phyloP scores from a whole-genome alignment of 2,329 filamentous ascomycete genomes.

The Curvularia sp. region DNA sequence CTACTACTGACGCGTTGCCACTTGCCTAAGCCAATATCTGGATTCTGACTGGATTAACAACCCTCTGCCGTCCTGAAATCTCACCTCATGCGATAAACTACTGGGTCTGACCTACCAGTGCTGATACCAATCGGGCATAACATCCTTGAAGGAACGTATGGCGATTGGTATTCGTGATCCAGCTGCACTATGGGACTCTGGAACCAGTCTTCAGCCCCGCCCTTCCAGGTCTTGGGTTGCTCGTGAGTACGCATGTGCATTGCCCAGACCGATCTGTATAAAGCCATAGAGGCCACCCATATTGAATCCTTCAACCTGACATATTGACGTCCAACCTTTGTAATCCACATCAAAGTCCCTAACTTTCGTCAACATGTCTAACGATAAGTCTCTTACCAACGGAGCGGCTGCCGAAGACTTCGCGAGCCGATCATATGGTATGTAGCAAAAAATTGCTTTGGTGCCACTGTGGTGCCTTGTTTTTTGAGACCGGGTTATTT shows the following conservation, averaged over 20 bases:
- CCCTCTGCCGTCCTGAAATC: not conserved
- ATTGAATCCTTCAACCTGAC: not conserved
- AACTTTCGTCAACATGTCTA: constrained; percentile 25
- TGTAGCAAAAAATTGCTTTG: not conserved
- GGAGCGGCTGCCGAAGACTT: constrained; percentile 29
- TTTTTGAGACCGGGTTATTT: not conserved
- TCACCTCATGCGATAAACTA: not conserved
- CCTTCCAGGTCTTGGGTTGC: not conserved
- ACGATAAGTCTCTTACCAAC: constrained; percentile 26
- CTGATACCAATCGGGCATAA: not conserved
- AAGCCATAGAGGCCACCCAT: not conserved
- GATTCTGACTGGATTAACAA: not conserved
- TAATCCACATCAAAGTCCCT: not conserved
- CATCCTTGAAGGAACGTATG: not conserved
- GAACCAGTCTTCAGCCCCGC: not conserved
- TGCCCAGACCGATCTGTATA: not conserved
- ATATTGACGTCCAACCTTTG: not conserved
- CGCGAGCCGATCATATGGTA: constrained; percentile 29
- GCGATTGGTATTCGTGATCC: not conserved
- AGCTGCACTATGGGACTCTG: not conserved
- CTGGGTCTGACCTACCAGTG: not conserved
- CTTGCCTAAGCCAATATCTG: not conserved
- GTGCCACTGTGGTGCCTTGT: not conserved
- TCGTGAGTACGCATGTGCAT: not conserved
- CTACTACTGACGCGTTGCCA: not conserved